phyloP scores from a whole-genome alignment of 495 filamentous ascomycete genomes.

The Neurospora sp. region DNA sequence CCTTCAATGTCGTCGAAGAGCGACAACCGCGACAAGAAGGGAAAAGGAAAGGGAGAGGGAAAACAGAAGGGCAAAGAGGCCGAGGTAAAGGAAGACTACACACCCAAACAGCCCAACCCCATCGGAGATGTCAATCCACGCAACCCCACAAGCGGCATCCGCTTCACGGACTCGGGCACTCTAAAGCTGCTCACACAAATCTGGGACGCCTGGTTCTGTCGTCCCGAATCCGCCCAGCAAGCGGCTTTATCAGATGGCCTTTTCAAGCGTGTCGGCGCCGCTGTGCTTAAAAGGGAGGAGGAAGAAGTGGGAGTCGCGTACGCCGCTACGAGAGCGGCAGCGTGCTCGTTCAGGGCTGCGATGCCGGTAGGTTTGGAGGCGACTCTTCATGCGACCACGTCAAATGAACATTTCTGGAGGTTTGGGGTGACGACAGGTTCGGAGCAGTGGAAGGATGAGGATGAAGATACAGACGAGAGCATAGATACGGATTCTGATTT shows the following conservation, averaged over 20 bases:
- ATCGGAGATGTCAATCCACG: background rate
- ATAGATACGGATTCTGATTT: background rate
- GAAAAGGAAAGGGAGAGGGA: background rate
- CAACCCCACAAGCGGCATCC: background rate
- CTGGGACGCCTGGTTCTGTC: background rate
- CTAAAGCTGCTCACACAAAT: background rate
- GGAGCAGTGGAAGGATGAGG: background rate
- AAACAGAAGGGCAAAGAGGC: background rate
- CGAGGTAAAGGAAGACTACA: background rate
- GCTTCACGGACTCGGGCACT: background rate
- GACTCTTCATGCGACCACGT: background rate
- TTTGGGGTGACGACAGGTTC: background rate
- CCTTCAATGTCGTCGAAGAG: constrained; percentile 4
- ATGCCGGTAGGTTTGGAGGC: background rate
- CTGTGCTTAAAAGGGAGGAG: background rate
- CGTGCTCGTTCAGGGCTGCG: background rate
- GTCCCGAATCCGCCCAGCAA: background rate
- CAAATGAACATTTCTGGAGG: background rate
- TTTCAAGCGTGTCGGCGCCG: background rate
- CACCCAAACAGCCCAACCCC: background rate
- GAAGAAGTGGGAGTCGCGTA: background rate
- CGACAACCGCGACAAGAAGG: background rate
- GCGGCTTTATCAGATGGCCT: background rate
- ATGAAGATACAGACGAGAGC: background rate
- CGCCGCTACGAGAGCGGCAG: background rate